phyloP scores from a whole-genome alignment of 371 early-diverging fungal species.

The Mucor circinelloides region DNA sequence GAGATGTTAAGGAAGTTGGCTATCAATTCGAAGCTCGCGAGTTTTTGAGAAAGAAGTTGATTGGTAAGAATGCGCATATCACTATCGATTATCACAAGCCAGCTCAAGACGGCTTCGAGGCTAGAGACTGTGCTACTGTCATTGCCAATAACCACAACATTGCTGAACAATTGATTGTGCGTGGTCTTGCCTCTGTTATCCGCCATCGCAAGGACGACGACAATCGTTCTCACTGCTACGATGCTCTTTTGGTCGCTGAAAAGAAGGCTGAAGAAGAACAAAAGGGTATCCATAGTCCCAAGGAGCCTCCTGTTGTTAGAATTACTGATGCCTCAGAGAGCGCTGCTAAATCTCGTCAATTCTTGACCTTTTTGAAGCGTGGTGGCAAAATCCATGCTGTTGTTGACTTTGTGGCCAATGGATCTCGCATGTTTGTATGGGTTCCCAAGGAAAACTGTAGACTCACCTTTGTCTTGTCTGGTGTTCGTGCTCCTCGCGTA shows the following conservation, averaged over 20 bases:
- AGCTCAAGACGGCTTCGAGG: slow-evolving; percentile 86
- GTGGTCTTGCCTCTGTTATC: slow-evolving; percentile 85
- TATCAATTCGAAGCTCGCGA: slow-evolving; percentile 90
- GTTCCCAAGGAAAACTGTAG: slow-evolving; percentile 87
- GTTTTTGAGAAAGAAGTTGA: slow-evolving; percentile 81
- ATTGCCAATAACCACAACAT: slow-evolving; percentile 68
- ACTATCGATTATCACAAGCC: slow-evolving; percentile 88
- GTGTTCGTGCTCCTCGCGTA: slow-evolving; percentile 75
- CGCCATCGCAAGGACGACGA: slow-evolving; percentile 87
- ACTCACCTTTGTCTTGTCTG: slow-evolving; percentile 82
- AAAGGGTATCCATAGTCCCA: slow-evolving; percentile 81
- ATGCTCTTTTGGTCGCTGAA: slow-evolving; percentile 84
- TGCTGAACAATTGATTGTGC: slow-evolving; percentile 75
- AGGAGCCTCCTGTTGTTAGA: slow-evolving; percentile 72
- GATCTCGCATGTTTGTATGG: slow-evolving; percentile 81
- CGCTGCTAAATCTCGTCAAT: slow-evolving; percentile 82
- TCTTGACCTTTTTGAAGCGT: slow-evolving; percentile 83
- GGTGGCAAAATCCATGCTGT: slow-evolving; percentile 73
- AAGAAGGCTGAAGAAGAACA: slow-evolving; percentile 69
- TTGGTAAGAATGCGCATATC: slow-evolving; percentile 86
- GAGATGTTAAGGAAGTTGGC: slow-evolving; percentile 78
- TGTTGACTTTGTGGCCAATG: slow-evolving; percentile 87
- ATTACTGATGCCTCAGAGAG: slow-evolving; percentile 74
- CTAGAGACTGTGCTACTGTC: slow-evolving; percentile 88
- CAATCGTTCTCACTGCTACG: slow-evolving; percentile 85